Evolutionary conservation across 768 basidiomycete genomes (phyloP).

Genomic region (Erythrobasidium yunnanense): DNA sequence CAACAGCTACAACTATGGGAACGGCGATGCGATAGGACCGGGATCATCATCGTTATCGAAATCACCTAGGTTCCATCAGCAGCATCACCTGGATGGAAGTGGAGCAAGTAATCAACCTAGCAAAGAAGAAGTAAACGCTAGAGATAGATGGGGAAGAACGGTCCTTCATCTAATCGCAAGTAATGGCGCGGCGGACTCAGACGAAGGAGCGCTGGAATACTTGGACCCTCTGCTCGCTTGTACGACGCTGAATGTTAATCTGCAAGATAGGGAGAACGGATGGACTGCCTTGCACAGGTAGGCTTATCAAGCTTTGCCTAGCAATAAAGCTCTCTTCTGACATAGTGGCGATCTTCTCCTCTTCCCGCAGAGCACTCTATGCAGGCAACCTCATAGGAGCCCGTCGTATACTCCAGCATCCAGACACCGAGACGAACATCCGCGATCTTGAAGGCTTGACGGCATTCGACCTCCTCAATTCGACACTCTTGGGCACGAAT

Average conservation of each 20-base stretch:
- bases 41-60: not conserved
- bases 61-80: not conserved
- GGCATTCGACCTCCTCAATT: conserved; percentile 85
- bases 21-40: not conserved
- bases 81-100: not conserved
- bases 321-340: too few relatives aligned
- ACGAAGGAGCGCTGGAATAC: conserved; percentile 51
- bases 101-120: not conserved
- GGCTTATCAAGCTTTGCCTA: conserved; percentile 3
- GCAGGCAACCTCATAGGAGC: conserved; percentile 50
- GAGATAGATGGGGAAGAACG: conserved; percentile 22
- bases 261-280: conserved; percentile 67
- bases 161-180: conserved; percentile 30
- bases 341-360: not conserved
- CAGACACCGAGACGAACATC: conserved; percentile 58
- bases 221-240: conserved; percentile 64
- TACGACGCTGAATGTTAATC: conserved; percentile 65
- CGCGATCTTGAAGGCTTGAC: conserved; percentile 85
- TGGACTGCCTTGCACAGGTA: conserved; percentile 88
- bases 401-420: conserved; percentile 60
- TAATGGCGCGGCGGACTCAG: not conserved
- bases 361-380: conserved; percentile 46
- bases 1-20: not conserved
- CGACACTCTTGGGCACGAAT: conserved; percentile 65
- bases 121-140: conserved; percentile 27